A percentile compares a stretch with the other conserved stretches of the same genome.
These are phyloP conservation scores for Takashimella koratensis DNA, from an alignment of 1,284 basidiomycete genomes.

Conservation along the genomic window DNA sequence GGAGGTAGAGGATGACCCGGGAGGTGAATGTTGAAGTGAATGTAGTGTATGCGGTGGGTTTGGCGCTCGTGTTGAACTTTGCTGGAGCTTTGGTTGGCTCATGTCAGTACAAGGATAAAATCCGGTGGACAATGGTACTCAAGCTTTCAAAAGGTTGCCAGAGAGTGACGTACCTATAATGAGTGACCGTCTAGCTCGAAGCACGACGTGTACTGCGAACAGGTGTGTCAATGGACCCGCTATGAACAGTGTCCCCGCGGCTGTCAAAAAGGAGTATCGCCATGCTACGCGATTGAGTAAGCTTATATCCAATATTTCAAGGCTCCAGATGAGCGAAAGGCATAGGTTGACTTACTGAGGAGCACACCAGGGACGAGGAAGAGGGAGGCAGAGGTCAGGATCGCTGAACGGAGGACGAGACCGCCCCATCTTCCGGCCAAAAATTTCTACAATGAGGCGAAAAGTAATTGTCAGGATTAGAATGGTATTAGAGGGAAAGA, in stretches of 20 bases:
- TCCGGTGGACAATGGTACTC: no score
- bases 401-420: constrained; percentile 9
- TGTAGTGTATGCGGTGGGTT: constrained; percentile 8
- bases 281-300: no score
- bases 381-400: constrained; percentile 10
- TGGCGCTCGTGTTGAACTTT: constrained; percentile 6
- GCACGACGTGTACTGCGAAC: constrained; percentile 55
- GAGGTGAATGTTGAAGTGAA: constrained; percentile 21
- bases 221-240: constrained; percentile 54
- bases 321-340: no score
- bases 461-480: no score
- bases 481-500: not conserved
- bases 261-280: constrained; percentile 6
- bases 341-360: constrained; percentile 5
- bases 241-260: constrained; percentile 10
- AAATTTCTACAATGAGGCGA: constrained; percentile 28
- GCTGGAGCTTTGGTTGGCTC: constrained; percentile 15
- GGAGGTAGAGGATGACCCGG: constrained; percentile 17
- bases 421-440: constrained; percentile 29
- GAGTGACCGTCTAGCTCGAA: constrained; percentile 22
- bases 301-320: no score
- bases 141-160: no score
- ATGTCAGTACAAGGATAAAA: no score
- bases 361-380: constrained; percentile 16
- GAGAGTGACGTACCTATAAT: constrained; percentile 26